These are phyloP conservation scores for Cucumis cinereus DNA, from an alignment of 306 rosid species.

Conservation along the genomic window DNA sequence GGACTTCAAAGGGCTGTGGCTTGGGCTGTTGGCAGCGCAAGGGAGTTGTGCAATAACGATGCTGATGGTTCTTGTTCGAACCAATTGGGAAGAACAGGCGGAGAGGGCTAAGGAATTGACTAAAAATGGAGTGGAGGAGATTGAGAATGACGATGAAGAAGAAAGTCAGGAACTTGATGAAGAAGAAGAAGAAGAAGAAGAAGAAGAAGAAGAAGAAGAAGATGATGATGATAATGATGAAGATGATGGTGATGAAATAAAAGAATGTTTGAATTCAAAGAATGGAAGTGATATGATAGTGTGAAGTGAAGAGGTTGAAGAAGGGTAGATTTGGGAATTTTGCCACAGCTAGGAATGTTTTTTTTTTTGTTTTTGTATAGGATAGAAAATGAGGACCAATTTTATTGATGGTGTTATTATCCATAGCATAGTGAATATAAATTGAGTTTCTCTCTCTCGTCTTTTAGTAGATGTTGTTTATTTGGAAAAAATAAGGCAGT, in stretches of 20 bases:
- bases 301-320: neutral
- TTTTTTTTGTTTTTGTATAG: neutral
- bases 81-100: constrained; percentile 67
- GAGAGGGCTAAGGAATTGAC: constrained; percentile 57
- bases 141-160: neutral
- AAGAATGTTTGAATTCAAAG: neutral
- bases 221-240: neutral
- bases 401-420: neutral
- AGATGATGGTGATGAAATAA: neutral
- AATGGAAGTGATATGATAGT: neutral
- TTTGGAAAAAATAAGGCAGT: neutral
- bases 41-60: constrained; percentile 58
- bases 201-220: neutral
- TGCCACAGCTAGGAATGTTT: too few relatives aligned
- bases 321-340: neutral
- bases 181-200: neutral
- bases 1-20: constrained; percentile 77
- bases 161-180: neutral
- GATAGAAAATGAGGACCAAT: neutral
- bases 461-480: neutral
- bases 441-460: neutral
- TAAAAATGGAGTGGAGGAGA: neutral
- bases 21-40: constrained; percentile 76
- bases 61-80: constrained; percentile 48
- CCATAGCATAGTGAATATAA: neutral